phyloP scores from a whole-genome alignment of 768 basidiomycete species.

The Boletus sp. region DNA sequence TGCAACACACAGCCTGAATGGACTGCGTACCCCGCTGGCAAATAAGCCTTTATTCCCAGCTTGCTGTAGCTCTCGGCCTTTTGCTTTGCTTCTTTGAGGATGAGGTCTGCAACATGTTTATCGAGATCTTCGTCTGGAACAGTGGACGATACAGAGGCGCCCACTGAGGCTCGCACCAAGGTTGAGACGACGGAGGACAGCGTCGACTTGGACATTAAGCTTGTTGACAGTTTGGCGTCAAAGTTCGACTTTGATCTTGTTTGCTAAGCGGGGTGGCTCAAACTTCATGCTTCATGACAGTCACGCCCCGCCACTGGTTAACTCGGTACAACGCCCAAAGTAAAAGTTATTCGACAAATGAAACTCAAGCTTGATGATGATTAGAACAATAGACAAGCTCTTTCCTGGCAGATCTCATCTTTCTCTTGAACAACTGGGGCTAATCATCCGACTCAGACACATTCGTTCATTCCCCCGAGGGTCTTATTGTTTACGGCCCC shows the following conservation, averaged over 20 bases:
- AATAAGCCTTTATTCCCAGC: constrained; percentile 76
- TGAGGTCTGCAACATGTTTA: constrained; percentile 85
- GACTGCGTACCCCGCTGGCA: constrained; percentile 51
- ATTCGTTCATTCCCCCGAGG: not conserved
- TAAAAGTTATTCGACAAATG: not conserved
- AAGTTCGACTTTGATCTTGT: constrained; percentile 18
- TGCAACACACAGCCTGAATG: not conserved
- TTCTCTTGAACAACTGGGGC: not conserved
- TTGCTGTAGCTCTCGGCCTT: constrained; percentile 78
- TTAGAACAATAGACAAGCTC: not conserved
- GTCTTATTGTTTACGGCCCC: not conserved
- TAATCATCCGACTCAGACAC: not conserved
- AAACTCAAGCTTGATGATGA: not conserved
- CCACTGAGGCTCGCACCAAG: constrained; percentile 77
- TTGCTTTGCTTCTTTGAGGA: constrained; percentile 90
- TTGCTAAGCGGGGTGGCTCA: constrained; percentile 14
- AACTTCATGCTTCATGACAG: not conserved
- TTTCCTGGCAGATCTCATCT: not conserved
- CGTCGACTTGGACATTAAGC: constrained; percentile 46
- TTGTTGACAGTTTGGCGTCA: constrained; percentile 5
- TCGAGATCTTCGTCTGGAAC: constrained; percentile 87
- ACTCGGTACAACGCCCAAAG: not conserved
- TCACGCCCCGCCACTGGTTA: not conserved
- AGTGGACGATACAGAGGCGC: constrained; percentile 51
- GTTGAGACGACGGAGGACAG: constrained; percentile 82